Evolutionary conservation across 1,139 yeast species (phyloP).

Genomic region (Geotrichum phurueaensis): DNA sequence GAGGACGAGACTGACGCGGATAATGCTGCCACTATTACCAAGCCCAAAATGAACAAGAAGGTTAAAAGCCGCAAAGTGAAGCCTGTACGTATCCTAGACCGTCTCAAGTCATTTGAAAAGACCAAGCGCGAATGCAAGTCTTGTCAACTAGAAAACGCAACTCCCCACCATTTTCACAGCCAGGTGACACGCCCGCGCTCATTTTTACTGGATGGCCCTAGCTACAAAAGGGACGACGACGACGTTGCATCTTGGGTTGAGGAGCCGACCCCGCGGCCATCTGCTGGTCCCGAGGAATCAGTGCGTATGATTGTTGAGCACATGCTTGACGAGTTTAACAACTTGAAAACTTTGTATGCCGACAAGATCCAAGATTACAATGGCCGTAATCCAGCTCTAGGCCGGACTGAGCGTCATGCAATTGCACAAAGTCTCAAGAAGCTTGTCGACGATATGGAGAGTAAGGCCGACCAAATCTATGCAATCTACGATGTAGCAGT

Average conservation of each 20-base stretch:
- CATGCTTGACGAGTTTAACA: slow-evolving; percentile 27
- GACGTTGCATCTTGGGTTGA: slow-evolving; percentile 22
- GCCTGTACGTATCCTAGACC: neutral
- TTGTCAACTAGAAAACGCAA: neutral
- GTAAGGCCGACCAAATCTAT: slow-evolving; percentile 33
- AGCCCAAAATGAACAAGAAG: neutral
- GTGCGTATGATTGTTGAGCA: slow-evolving; percentile 26
- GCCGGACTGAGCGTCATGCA: slow-evolving; percentile 26
- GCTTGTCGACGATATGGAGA: slow-evolving; percentile 29
- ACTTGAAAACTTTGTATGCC: slow-evolving; percentile 24
- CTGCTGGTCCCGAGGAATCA: slow-evolving; percentile 31
- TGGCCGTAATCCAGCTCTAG: slow-evolving; percentile 28
- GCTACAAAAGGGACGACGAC: neutral
- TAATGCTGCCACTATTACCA: neutral
- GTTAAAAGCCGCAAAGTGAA: neutral
- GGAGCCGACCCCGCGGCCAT: slow-evolving; percentile 31
- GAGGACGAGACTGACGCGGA: neutral
- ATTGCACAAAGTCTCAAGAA: slow-evolving; percentile 25
- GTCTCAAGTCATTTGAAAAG: neutral
- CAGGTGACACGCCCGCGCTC: neutral
- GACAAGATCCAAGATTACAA: slow-evolving; percentile 27
- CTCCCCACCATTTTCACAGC: neutral
- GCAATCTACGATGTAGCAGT: slow-evolving; percentile 31
- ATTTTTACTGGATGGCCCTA: neutral
- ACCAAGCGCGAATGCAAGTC: neutral